Evolutionary conservation across 345 rosid genomes (phyloP).

Genomic region (Eucalyptus rudis): DNA sequence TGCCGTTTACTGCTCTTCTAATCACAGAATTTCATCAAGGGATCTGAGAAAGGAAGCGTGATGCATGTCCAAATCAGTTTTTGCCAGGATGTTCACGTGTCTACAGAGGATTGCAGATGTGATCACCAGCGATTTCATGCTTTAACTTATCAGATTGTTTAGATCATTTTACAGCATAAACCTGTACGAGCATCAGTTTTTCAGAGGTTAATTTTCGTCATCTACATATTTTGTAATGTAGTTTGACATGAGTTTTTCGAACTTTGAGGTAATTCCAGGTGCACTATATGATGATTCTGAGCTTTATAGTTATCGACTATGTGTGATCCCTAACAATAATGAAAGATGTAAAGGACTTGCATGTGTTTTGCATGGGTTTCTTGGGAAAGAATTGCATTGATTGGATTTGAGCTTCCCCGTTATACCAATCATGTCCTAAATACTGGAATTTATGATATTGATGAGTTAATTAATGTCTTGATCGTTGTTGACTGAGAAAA

Average conservation of each 20-base stretch:
- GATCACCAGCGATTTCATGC: neutral
- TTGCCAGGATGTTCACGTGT: neutral
- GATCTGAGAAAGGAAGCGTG: neutral
- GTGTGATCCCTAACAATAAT: neutral
- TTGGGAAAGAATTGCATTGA: neutral
- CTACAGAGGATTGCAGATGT: neutral
- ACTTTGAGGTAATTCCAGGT: neutral
- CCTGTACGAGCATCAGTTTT: neutral
- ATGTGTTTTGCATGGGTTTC: neutral
- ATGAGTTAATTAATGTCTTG: too few relatives aligned
- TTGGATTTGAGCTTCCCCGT: neutral
- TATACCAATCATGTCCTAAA: neutral
- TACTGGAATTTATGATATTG: too few relatives aligned
- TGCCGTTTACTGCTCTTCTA: neutral
- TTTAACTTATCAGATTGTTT: neutral
- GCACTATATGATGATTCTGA: neutral
- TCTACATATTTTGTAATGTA: neutral
- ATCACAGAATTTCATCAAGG: neutral
- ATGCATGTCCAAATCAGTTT: neutral
- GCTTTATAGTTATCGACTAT: neutral
- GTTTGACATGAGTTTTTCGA: neutral
- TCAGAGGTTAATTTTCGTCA: neutral
- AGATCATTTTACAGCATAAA: neutral
- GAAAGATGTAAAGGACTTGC: too few relatives aligned
- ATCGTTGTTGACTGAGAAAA: too few relatives aligned